Evolutionary conservation across 2,329 filamentous ascomycete species (phyloP), one percentile per base, ranked within the genome.

Genomic region (Pleomassaria siparia): DNA sequence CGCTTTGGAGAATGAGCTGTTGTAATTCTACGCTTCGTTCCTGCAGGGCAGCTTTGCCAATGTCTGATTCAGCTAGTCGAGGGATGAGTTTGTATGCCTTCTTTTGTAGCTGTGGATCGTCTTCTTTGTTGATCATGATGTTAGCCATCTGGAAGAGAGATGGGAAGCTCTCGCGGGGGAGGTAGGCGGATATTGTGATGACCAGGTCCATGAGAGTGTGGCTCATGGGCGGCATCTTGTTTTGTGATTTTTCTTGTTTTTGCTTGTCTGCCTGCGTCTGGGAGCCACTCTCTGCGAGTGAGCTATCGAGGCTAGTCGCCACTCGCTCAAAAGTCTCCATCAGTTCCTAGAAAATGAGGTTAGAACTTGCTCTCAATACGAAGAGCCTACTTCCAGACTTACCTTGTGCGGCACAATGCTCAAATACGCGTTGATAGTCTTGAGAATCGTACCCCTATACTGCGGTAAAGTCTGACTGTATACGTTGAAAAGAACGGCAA

Each of bases 61-160:
- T 82, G 26, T 88, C 83, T 1, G 91, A 95, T 55, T 89, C 87
- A 1, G 89, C 87, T 32, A 99, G 81, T 45, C 94, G 86, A 3
- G 94, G 92, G 42, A 99, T 95, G 43, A 99, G 82, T 76, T 97
- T 97, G 78, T 99, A 99, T 0, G 94, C 92, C 74, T 99, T 99
- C 82, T 99, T 99, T 71, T 97, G 92, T 28, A 99, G 77, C 70
- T 97, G 92, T 9, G 92, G 88, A 65, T 97, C 92, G 29, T 88
- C 81, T 46, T 87, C 80, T 64, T 86, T 89, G 67, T 87, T 85
- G 57, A 97, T 86, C 47, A 96, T 87, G 21, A 89, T 80, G 0
- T 88, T 80, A 0, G 92, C 89, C 65, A 97, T 91, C 58, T 86
- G 86, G 74, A 99, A 97, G 2, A 99, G 81, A 4, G 86, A 81